Evolutionary conservation across 257 asterid genomes (phyloP).

Genomic region (Fraxinus cuspidata): DNA sequence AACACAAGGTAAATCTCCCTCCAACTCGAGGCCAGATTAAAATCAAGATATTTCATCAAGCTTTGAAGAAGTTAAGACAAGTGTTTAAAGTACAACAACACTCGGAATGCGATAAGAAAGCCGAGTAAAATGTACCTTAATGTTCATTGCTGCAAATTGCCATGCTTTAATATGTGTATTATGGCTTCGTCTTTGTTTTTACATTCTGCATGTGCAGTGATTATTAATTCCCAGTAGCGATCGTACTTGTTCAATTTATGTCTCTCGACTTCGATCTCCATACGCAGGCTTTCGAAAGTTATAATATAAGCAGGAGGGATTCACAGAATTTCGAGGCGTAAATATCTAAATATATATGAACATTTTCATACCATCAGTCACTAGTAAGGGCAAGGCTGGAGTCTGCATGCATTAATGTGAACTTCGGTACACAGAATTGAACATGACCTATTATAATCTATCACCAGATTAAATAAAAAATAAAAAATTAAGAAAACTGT

Average conservation of each 20-base stretch:
- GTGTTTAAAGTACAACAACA: background rate
- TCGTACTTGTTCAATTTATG: background rate
- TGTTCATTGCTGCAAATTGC: background rate
- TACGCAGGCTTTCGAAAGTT: background rate
- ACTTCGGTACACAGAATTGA: no score
- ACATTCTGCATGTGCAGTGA: background rate
- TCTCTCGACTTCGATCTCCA: background rate
- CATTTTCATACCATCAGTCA: no score
- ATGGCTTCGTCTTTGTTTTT: background rate
- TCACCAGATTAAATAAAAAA: no score
- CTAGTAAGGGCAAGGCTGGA: no score
- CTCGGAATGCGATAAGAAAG: background rate
- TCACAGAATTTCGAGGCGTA: no score
- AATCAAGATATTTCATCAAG: background rate
- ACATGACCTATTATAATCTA: no score
- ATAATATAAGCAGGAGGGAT: background rate
- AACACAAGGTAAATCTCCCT: conserved; percentile 19
- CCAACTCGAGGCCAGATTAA: conserved; percentile 33
- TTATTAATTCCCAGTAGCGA: background rate
- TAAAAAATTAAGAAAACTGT: no score
- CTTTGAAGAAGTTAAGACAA: conserved; percentile 16
- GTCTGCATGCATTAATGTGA: no score
- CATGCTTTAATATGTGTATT: background rate
- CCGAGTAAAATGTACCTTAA: background rate
- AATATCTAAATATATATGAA: no score